Percentiles rank a stretch among this genome's conserved stretches.
phyloP scores from a whole-genome alignment of 306 rosid genomes.

The Echinosophora koreensis region DNA sequence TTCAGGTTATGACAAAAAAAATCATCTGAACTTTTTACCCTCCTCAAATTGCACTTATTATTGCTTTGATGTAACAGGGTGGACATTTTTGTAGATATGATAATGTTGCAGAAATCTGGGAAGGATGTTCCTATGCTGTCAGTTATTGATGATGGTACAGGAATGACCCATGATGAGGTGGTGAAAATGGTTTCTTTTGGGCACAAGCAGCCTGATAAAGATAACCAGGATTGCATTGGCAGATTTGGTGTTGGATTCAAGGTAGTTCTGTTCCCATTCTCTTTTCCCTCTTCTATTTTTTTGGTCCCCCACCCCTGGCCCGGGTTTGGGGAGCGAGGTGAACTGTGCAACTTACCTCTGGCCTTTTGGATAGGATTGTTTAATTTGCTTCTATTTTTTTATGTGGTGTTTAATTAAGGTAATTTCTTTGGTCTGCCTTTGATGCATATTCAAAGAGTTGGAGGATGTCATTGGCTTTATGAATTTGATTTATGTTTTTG shows the following conservation, averaged over 20 bases:
- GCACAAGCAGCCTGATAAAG: conserved; percentile 52
- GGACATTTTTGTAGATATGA: conserved; percentile 57
- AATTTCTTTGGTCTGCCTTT: not conserved
- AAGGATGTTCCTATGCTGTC: conserved; percentile 59
- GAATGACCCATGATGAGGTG: conserved; percentile 64
- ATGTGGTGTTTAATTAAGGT: not conserved
- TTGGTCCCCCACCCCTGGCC: not conserved
- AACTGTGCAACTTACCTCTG: conserved; percentile 18
- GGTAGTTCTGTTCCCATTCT: conserved; percentile 44
- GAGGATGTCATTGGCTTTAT: not conserved
- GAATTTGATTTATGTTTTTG: conserved; percentile 14
- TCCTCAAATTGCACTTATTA: conserved; percentile 10
- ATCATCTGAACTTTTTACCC: not conserved
- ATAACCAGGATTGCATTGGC: conserved; percentile 59
- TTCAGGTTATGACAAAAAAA: not conserved
- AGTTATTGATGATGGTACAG: conserved; percentile 66
- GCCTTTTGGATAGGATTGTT: not conserved
- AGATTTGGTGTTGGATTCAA: conserved; percentile 72
- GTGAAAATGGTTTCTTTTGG: conserved; percentile 64
- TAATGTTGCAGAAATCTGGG: conserved; percentile 50
- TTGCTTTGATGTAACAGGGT: conserved; percentile 54
- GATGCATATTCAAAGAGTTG: conserved; percentile 29
- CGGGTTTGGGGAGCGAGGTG: not conserved
- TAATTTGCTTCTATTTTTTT: conserved; percentile 7
- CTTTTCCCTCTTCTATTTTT: not conserved